A percentile compares a stretch with the other conserved stretches of the same genome.
Evolutionary conservation across 106 monocot genomes (phyloP).

Genomic region (Dendrobium chrysotoxum): DNA sequence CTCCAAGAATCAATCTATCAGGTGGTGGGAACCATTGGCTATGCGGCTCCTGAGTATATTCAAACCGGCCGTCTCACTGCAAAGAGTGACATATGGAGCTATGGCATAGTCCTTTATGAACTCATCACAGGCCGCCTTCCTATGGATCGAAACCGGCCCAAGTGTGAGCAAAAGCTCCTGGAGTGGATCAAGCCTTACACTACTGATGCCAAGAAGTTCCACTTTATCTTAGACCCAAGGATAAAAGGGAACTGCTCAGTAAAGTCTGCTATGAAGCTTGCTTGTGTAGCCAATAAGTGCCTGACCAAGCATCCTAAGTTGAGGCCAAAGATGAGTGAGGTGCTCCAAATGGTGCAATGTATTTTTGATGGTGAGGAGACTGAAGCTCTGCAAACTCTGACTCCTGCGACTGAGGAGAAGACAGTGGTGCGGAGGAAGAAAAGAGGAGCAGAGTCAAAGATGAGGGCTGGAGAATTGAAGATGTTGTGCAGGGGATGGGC

Average conservation of each 20-base stretch:
- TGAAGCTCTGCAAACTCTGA: conserved; percentile 27
- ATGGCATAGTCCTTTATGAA: conserved; percentile 81
- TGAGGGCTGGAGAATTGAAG: conserved; percentile 19
- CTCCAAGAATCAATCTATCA: conserved; percentile 18
- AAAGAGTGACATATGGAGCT: conserved; percentile 89
- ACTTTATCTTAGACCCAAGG: conserved; percentile 54
- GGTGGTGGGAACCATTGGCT: conserved; percentile 84
- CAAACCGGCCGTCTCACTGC: conserved; percentile 63
- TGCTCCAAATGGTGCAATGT: conserved; percentile 46
- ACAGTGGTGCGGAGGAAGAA: conserved; percentile 16
- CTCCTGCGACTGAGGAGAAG: neutral
- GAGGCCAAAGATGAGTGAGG: conserved; percentile 89
- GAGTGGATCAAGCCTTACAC: conserved; percentile 75
- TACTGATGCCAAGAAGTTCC: conserved; percentile 54
- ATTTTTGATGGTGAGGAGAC: conserved; percentile 33
- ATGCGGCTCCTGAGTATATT: conserved; percentile 88
- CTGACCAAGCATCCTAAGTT: conserved; percentile 39
- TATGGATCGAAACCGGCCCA: conserved; percentile 69
- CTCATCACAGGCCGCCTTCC: conserved; percentile 77
- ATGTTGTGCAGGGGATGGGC: conserved; percentile 23
- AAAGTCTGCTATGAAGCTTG: conserved; percentile 49
- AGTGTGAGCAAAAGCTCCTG: conserved; percentile 67
- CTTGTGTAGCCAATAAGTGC: conserved; percentile 65
- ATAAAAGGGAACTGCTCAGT: conserved; percentile 35
- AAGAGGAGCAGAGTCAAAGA: conserved; percentile 21